Evolutionary conservation across 331 rosid species (phyloP).

Genomic region (Quercus tomentella): DNA sequence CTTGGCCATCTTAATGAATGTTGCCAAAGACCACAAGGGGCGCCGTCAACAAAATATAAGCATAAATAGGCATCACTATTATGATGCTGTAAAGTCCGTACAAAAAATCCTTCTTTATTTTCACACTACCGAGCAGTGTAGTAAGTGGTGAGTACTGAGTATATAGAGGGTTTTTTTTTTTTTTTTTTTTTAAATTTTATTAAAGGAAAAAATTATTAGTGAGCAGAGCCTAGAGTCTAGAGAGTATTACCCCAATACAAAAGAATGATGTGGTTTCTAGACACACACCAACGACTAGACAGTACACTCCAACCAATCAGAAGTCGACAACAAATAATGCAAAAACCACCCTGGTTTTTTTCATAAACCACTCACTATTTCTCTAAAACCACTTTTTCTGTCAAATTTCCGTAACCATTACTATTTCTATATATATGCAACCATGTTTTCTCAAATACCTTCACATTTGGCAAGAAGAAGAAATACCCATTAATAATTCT

Average conservation of each 20-base stretch:
- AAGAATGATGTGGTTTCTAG: background rate
- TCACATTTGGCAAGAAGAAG: constrained; percentile 25
- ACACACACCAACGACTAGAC: background rate
- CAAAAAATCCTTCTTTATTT: no score
- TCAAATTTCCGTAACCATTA: background rate
- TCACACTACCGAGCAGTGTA: no score
- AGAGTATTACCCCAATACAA: background rate
- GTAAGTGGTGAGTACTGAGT: no score
- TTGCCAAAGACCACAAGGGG: no score
- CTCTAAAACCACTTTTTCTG: constrained; percentile 26
- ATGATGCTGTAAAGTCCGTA: no score
- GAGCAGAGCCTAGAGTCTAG: no score
- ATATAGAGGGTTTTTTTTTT: no score
- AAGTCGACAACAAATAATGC: constrained; percentile 30
- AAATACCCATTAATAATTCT: constrained; percentile 7
- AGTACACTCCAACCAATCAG: constrained; percentile 13
- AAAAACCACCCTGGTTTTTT: constrained; percentile 31
- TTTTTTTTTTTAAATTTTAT: no score
- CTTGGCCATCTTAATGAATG: no score
- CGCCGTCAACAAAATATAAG: no score
- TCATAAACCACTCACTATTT: constrained; percentile 20
- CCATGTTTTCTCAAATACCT: constrained; percentile 24
- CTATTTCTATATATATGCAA: background rate
- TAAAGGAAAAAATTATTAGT: no score
- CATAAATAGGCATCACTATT: no score